phyloP scores from a whole-genome alignment of 2,329 filamentous ascomycete species.

The Sclerotinia trifoliorum region DNA sequence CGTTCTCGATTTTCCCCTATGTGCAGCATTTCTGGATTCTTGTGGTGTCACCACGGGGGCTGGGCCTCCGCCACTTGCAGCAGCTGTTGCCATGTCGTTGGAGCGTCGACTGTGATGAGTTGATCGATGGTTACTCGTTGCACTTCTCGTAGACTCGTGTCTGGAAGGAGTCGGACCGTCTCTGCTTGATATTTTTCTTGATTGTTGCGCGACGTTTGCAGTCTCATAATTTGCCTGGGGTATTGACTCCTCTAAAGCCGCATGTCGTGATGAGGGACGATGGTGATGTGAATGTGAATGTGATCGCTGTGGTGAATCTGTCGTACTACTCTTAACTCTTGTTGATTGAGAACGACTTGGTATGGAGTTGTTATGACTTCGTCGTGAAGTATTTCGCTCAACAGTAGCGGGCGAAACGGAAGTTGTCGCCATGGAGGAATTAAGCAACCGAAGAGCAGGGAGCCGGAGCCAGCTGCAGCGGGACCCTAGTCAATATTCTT shows the following conservation, averaged over 20 bases:
- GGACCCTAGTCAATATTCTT: conserved; percentile 15
- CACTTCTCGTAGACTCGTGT: conserved; percentile 38
- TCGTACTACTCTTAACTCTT: conserved; percentile 28
- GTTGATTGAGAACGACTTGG: conserved; percentile 38
- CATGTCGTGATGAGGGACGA: conserved; percentile 44
- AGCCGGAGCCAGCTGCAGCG: conserved; percentile 26
- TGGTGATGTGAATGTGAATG: conserved; percentile 34
- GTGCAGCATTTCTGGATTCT: conserved; percentile 48
- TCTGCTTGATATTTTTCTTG: conserved; percentile 37
- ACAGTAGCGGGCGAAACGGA: conserved; percentile 32
- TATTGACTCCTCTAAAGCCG: conserved; percentile 44
- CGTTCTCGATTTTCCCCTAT: conserved; percentile 63
- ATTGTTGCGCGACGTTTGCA: conserved; percentile 55
- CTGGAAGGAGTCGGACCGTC: conserved; percentile 34
- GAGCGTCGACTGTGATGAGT: conserved; percentile 40
- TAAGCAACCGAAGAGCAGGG: conserved; percentile 21
- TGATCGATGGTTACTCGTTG: conserved; percentile 43
- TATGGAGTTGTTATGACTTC: conserved; percentile 34
- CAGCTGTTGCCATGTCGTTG: conserved; percentile 49
- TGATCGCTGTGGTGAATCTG: conserved; percentile 32
- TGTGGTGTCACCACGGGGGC: conserved; percentile 51
- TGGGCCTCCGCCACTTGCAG: conserved; percentile 53
- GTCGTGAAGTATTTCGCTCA: conserved; percentile 30
- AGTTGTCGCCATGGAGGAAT: conserved; percentile 32
- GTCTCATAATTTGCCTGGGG: conserved; percentile 72